Percentiles rank a stretch among this genome's conserved stretches.
Evolutionary conservation across 2,329 filamentous ascomycete species (phyloP).

Genomic region (Lasiodiplodia gonubiensis): DNA sequence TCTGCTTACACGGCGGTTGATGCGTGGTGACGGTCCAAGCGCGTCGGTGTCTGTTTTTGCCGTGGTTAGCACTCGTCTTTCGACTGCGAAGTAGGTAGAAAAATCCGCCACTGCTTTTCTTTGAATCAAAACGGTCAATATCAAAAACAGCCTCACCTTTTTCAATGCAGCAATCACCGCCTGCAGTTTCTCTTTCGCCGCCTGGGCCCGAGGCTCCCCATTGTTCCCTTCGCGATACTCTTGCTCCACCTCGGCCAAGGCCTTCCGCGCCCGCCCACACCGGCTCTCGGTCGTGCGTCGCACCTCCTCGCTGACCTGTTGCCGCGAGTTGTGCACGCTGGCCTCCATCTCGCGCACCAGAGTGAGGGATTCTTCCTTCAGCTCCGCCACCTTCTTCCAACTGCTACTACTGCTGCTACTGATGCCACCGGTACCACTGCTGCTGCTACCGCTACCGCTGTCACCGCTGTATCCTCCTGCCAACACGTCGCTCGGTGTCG

Average conservation of each 20-base stretch:
- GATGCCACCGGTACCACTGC: not conserved
- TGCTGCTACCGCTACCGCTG: not conserved
- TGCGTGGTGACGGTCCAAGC: not conserved
- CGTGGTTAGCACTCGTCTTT: too few relatives aligned
- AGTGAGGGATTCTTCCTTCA: conserved; percentile 4
- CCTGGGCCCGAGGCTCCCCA: not conserved
- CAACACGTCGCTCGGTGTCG: too few relatives aligned
- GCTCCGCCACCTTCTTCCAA: not conserved
- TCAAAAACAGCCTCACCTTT: conserved; percentile 6
- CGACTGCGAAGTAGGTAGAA: too few relatives aligned
- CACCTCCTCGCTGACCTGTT: conserved; percentile 21
- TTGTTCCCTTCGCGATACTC: not conserved
- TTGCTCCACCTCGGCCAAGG: not conserved
- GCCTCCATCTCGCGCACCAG: conserved; percentile 18
- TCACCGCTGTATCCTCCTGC: too few relatives aligned
- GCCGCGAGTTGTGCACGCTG: conserved; percentile 5
- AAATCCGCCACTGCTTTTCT: not conserved
- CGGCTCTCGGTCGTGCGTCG: conserved; percentile 1
- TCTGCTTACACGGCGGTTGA: not conserved
- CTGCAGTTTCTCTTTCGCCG: conserved; percentile 2
- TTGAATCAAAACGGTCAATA: not conserved
- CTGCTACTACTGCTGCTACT: not conserved
- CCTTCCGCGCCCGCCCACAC: conserved; percentile 13
- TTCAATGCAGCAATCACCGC: not conserved
- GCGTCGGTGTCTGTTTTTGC: not conserved